Evolutionary conservation across 1,284 basidiomycete species (phyloP).

Genomic region (Anthracocystis panici-leucophaei): DNA sequence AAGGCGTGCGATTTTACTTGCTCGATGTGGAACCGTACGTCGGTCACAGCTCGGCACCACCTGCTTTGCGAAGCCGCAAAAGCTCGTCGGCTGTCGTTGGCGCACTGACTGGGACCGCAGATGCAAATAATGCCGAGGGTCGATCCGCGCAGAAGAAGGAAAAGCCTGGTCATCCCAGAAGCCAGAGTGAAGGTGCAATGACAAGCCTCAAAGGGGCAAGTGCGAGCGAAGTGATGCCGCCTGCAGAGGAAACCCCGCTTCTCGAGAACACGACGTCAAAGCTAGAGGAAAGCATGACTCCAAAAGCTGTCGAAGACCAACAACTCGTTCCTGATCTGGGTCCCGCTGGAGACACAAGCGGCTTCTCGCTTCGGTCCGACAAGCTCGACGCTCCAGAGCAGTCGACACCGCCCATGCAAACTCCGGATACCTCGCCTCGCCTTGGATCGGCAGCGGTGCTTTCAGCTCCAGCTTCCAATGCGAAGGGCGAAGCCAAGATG

Average conservation of each 20-base stretch:
- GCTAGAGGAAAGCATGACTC: not conserved
- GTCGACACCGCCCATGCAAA: conserved; percentile 47
- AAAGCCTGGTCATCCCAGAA: conserved; percentile 18
- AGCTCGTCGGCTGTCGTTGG: conserved; percentile 36
- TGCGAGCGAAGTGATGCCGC: not conserved
- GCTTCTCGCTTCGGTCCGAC: conserved; percentile 36
- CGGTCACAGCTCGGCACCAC: conserved; percentile 34
- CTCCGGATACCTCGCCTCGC: conserved; percentile 35
- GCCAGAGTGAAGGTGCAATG: conserved; percentile 27
- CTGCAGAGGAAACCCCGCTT: not conserved
- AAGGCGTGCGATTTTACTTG: conserved; percentile 91
- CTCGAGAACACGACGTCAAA: not conserved
- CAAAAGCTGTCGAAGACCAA: not conserved
- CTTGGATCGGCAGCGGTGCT: conserved; percentile 10
- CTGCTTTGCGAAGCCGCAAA: conserved; percentile 32
- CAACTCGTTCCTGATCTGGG: conserved; percentile 12
- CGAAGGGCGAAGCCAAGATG: conserved; percentile 7
- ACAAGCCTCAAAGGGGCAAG: conserved; percentile 2
- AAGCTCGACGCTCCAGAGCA: conserved; percentile 24
- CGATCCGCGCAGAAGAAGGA: conserved; percentile 10
- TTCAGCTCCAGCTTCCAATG: conserved; percentile 7
- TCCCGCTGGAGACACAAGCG: conserved; percentile 23
- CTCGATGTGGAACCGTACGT: conserved; percentile 84
- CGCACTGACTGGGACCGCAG: not conserved
- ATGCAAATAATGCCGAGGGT: conserved; percentile 1